phyloP scores from a whole-genome alignment of 2,329 filamentous ascomycete genomes.

The Penicillium sp. region DNA sequence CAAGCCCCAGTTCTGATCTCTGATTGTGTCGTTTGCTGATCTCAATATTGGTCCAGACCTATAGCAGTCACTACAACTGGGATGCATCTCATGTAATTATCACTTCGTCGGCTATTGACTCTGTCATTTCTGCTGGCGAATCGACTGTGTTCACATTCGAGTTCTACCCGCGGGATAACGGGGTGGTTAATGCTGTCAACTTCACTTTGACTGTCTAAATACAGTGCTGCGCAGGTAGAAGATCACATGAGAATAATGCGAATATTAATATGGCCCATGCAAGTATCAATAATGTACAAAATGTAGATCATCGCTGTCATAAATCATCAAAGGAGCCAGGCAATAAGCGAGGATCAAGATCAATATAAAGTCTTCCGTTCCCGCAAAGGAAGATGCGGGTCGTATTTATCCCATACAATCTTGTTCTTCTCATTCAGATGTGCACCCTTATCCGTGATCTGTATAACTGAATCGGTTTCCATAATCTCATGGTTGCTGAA shows the following conservation, averaged over 20 bases:
- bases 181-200: conserved; percentile 47
- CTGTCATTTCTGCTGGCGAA: conserved; percentile 46
- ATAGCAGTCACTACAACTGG: conserved; percentile 52
- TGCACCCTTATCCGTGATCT: conserved; percentile 74
- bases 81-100: conserved; percentile 48
- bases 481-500: conserved; percentile 71
- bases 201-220: conserved; percentile 47
- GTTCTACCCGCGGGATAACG: conserved; percentile 50
- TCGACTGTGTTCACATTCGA: conserved; percentile 52
- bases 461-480: conserved; percentile 67
- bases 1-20: neutral
- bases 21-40: neutral
- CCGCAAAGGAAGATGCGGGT: conserved; percentile 55
- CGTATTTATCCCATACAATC: conserved; percentile 58
- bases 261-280: neutral
- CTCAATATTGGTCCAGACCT: conserved; percentile 40
- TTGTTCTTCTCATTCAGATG: conserved; percentile 66
- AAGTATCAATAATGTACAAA: conserved; percentile 3
- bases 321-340: neutral
- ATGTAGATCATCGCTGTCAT: conserved; percentile 1
- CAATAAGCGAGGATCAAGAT: conserved; percentile 25
- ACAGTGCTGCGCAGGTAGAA: neutral
- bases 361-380: conserved; percentile 52
- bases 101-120: conserved; percentile 44
- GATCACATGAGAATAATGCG: too few species aligned